Conservation (phyloP, 139 green algal genomes). For the Raphidocelis subcapitata region DNA sequence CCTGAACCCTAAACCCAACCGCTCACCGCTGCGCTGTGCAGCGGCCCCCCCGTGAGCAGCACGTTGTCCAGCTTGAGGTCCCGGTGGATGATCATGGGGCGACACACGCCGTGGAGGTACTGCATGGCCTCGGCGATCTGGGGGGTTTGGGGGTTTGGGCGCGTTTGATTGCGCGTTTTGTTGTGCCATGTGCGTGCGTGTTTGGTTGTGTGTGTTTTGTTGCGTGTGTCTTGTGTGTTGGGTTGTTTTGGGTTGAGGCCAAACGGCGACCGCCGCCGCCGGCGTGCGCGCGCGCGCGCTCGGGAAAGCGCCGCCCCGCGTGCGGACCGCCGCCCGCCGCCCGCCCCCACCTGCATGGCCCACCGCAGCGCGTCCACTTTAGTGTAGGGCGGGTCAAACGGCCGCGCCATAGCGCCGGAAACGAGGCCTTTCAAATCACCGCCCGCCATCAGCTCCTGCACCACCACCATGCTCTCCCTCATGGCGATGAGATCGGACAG, state of each 20-base stretch:
- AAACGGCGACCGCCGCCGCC: too few species aligned
- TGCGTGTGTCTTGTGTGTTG: neutral
- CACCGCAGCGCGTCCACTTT: conserved; percentile 64
- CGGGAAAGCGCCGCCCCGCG: too few species aligned
- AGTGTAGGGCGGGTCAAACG: conserved; percentile 35
- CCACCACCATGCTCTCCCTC: conserved; percentile 47
- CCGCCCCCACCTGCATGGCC: conserved; percentile 34
- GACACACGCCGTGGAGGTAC: conserved; percentile 71
- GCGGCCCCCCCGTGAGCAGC: conserved; percentile 27
- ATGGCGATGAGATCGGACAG: conserved; percentile 40
- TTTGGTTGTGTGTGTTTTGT: neutral
- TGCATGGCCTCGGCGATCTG: conserved; percentile 58
- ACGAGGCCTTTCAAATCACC: conserved; percentile 61
- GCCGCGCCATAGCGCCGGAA: conserved; percentile 34
- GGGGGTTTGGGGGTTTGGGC: too few species aligned
- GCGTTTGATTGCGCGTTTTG: neutral
- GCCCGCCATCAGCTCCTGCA: conserved; percentile 64
- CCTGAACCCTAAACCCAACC: too few species aligned
- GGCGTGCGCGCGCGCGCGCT: too few species aligned
- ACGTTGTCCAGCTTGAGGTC: conserved; percentile 78
- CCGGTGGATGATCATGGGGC: conserved; percentile 78
- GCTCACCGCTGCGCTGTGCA: neutral
- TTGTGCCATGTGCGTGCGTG: neutral
- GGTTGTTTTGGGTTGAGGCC: too few species aligned
- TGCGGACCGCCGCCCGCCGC: too few species aligned